Conservation (phyloP, 2,329 filamentous ascomycete genomes). For the Xylariaceae sp. region DNA sequence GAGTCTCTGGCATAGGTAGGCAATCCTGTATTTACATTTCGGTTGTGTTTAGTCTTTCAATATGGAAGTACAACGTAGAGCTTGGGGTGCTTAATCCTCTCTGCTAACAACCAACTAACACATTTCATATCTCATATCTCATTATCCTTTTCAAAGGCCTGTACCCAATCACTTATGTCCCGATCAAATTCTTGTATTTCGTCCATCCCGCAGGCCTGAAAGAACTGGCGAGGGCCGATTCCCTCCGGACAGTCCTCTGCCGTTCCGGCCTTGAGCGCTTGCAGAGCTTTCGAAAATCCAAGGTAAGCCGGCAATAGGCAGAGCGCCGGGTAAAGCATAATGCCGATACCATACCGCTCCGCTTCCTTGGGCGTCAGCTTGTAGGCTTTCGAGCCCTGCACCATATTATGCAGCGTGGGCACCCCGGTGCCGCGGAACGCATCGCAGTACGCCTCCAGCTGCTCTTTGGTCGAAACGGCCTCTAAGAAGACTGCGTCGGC, state of each 20-base stretch:
- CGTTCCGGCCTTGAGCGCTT: neutral
- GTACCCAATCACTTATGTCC: conserved; percentile 14
- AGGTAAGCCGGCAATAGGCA: conserved; percentile 13
- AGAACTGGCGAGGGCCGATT: neutral
- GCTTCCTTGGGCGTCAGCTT: conserved; percentile 12
- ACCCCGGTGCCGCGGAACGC: conserved; percentile 9
- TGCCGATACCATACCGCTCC: neutral
- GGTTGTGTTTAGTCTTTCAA: no score
- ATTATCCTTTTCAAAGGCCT: neutral
- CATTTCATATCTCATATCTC: neutral
- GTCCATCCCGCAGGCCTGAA: conserved; percentile 16
- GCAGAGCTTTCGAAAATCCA: conserved; percentile 5
- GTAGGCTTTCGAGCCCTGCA: conserved; percentile 9
- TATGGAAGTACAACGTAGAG: no score
- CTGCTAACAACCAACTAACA: no score
- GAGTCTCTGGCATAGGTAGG: no score
- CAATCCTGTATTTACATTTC: no score
- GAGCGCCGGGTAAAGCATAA: conserved; percentile 8
- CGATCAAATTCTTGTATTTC: conserved; percentile 8
- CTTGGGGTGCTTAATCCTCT: no score
- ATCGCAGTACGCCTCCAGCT: conserved; percentile 8
- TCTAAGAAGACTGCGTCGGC: conserved; percentile 61
- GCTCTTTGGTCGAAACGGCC: conserved; percentile 52
- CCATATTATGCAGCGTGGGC: conserved; percentile 12
- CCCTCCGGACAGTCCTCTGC: neutral